These are phyloP conservation scores for Lactarius sp. DNA, from an alignment of 768 basidiomycete genomes.

Conservation along the genomic window DNA sequence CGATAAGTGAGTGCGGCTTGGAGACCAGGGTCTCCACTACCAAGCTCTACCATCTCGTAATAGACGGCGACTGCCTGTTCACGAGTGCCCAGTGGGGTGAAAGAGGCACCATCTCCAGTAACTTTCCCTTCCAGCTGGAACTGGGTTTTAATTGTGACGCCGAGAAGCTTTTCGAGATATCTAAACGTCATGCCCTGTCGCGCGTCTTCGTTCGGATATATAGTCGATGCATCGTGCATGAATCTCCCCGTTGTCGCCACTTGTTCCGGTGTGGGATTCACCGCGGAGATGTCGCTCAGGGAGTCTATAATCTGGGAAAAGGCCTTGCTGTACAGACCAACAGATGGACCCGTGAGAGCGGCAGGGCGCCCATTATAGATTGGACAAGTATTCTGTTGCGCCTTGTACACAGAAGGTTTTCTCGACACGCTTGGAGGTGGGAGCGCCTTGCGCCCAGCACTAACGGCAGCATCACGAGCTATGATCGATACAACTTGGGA, in stretches of 20 bases:
- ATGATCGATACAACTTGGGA: no score
- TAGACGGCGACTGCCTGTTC: no score
- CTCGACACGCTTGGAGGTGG: no score
- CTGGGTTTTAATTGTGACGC: background rate
- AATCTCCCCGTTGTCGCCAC: background rate
- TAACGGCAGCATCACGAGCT: no score
- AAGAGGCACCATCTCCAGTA: no score
- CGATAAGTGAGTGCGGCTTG: background rate
- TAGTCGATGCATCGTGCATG: background rate
- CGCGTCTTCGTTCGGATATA: background rate
- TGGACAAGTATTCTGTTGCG: background rate
- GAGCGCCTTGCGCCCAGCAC: no score
- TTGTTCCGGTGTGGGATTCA: background rate
- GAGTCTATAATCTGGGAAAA: background rate
- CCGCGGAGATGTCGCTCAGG: background rate
- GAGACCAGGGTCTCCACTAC: background rate
- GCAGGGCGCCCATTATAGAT: constrained; percentile 1
- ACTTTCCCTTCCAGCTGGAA: background rate
- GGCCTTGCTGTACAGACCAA: background rate
- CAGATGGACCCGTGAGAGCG: background rate
- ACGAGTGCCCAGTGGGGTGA: no score
- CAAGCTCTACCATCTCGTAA: background rate
- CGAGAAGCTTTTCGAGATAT: background rate
- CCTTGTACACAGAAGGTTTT: no score
- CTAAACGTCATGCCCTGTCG: background rate